Conservation (phyloP, 2,329 filamentous ascomycete species). For the Fusarium neocosmosporiellum region DNA sequence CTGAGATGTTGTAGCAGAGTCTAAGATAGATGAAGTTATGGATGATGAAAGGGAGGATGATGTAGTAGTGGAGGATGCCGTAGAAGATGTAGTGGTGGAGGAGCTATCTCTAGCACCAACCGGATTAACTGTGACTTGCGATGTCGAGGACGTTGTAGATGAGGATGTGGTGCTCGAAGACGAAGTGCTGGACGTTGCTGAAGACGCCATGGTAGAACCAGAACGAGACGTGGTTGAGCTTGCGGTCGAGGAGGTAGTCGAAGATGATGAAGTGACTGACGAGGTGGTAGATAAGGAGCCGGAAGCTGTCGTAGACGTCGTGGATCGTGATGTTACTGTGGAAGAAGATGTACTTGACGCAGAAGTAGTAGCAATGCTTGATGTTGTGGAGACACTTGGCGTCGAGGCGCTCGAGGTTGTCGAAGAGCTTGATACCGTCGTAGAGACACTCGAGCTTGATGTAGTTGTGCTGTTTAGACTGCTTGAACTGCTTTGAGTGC, state of each 20-base stretch:
- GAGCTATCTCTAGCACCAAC: neutral
- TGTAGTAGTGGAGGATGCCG: neutral
- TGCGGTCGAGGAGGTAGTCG: neutral
- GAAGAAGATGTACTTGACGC: neutral
- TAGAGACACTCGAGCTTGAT: neutral
- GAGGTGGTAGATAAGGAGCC: neutral
- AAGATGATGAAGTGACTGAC: neutral
- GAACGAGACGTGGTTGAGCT: neutral
- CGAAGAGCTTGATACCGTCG: neutral
- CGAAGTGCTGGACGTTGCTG: neutral
- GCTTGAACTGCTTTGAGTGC: neutral
- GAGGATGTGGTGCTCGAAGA: neutral
- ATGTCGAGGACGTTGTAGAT: neutral
- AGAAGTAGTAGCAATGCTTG: neutral
- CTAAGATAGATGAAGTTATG: neutral
- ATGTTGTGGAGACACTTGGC: neutral
- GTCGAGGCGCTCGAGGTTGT: neutral
- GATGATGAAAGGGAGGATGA: neutral
- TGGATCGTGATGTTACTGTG: neutral
- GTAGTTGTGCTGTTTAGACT: neutral
- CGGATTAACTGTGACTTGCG: neutral
- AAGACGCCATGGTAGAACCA: neutral
- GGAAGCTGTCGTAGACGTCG: neutral
- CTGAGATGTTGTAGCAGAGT: conserved; percentile 43
- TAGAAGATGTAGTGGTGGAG: neutral